phyloP scores from a whole-genome alignment of 768 basidiomycete species.

The Podaxis sp. region DNA sequence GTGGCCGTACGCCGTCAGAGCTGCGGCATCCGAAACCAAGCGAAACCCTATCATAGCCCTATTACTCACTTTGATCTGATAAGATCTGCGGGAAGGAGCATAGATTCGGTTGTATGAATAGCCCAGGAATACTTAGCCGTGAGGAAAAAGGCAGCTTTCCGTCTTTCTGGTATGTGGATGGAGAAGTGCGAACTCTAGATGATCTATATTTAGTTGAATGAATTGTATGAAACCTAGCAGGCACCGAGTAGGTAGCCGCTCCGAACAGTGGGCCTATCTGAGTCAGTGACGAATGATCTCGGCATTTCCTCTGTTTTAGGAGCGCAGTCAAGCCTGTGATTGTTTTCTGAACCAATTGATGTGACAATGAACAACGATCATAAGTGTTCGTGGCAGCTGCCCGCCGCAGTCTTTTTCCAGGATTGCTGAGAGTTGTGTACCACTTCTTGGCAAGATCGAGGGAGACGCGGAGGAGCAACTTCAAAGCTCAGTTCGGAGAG shows the following conservation, averaged over 20 bases:
- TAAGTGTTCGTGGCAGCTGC: not conserved
- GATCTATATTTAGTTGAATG: constrained; percentile 4
- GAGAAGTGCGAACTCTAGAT: not conserved
- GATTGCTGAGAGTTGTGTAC: not conserved
- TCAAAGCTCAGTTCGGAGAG: not conserved
- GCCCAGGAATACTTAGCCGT: too few relatives aligned
- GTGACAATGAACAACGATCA: not conserved
- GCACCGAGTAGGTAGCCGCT: constrained; percentile 8
- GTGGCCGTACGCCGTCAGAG: constrained; percentile 9
- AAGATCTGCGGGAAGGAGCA: constrained; percentile 4
- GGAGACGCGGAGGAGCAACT: not conserved
- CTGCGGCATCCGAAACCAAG: constrained; percentile 7
- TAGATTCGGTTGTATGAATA: not conserved
- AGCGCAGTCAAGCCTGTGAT: not conserved
- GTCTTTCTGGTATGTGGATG: not conserved
- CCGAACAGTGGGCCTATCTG: not conserved
- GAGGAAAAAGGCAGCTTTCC: not conserved
- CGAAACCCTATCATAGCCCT: not conserved
- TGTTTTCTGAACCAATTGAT: not conserved
- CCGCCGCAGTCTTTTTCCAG: not conserved
- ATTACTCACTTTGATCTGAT: constrained; percentile 7
- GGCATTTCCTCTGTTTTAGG: not conserved
- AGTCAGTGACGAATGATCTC: constrained; percentile 4
- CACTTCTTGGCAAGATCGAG: not conserved
- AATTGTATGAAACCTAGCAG: constrained; percentile 5